A percentile compares a stretch with the other conserved stretches of the same genome.
Conservation (phyloP, 306 rosid species). For the Vigna hirtella region DNA sequence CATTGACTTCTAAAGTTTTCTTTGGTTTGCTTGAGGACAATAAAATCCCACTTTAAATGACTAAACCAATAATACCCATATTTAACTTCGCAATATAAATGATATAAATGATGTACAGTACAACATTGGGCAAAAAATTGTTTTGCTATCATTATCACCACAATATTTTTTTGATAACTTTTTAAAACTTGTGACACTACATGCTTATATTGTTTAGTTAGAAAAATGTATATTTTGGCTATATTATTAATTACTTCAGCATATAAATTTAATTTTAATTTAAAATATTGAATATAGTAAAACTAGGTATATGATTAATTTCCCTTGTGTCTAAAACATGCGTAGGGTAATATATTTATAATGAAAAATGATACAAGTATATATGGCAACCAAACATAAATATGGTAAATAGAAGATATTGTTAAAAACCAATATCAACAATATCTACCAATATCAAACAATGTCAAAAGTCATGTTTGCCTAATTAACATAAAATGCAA, state of each 20-base stretch:
- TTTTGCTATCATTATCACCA: conserved; percentile 26
- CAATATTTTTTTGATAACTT: conserved; percentile 16
- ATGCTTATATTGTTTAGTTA: conserved; percentile 40
- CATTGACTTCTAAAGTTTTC: background rate
- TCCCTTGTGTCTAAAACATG: no score
- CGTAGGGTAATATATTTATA: no score
- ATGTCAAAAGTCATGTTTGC: no score
- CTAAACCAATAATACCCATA: conserved; percentile 16
- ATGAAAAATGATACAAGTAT: no score
- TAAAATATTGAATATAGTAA: no score
- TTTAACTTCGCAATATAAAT: background rate
- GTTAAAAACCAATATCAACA: no score
- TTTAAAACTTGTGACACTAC: background rate
- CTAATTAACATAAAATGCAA: no score
- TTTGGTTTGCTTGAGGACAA: conserved; percentile 17
- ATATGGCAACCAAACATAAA: no score
- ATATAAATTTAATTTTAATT: conserved; percentile 23
- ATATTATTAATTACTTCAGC: conserved; percentile 25
- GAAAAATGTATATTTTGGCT: conserved; percentile 35
- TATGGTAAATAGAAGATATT: no score
- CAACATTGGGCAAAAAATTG: background rate
- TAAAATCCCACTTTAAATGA: conserved; percentile 18
- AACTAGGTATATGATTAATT: no score
- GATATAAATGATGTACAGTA: conserved; percentile 14
- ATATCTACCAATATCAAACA: no score